Base-by-base conservation (phyloP, 106 monocot species). In the Dioscorea zingiberensis region DNA sequence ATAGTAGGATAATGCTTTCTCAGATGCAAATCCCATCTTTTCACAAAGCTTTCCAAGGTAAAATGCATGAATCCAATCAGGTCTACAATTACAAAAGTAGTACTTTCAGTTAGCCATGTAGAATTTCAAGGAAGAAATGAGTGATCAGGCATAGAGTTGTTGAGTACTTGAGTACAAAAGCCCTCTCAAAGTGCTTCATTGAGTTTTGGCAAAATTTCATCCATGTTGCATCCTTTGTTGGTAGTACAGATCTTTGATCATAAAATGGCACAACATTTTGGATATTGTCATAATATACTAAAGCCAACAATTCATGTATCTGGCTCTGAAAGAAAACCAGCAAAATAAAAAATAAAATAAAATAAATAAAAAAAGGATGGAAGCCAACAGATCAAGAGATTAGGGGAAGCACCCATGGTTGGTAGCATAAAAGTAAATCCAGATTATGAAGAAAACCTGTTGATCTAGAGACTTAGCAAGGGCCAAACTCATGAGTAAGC, bases 251-350 rank as follows among this genome's bases (percentile, higher is more conserved):
- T 57, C 93, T 81, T 63, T 93, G 98, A 76, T 98, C 98, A 74
- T 89, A 98, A 72, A 89, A 80, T 58, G 98, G 98, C 56, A 84
- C 98, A 48, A 98, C 98, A 82, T 93, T 98, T 63, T 98, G 98
- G 47, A 98, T 58, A 66, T 84, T 84, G 76, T 98, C 98, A 74
- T 98, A 93, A 67, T 98, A 98, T 30, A 98, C 98, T 54, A 93
- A 76, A 27, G 92, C 98, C 67, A 98, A 65, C 48, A 98, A 68
- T 63, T 98, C 98, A 74, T 98, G 85, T 73, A 84, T 84, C 62
- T 98, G 83, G 58, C 86, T 87, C 83, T 85, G 79, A 23, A 71
- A 47, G 30, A 77, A 70, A 60, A 15, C 27, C 13, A 48, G 38
- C 29, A 65, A 27, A 53, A 66, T n/a, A n/a, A n/a, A n/a, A n/a